These are phyloP conservation scores for Pichia sp. DNA, from an alignment of 1,139 yeast species.

Conservation along the genomic window DNA sequence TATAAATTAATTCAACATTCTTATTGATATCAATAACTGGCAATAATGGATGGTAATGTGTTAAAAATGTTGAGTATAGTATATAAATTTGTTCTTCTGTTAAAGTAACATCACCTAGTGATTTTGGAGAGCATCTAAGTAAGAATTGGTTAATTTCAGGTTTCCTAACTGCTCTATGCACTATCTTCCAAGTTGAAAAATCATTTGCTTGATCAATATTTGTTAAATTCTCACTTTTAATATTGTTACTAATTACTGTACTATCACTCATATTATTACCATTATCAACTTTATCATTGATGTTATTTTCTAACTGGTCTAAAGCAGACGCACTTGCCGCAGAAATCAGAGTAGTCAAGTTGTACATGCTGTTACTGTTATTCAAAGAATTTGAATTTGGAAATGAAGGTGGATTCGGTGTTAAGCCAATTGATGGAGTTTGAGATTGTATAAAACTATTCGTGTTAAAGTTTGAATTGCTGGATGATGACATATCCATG, in stretches of 20 bases:
- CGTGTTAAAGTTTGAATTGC: background rate
- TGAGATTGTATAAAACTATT: background rate
- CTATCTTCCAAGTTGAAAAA: constrained; percentile 4
- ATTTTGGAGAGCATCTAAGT: constrained; percentile 51
- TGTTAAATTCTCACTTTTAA: constrained; percentile 9
- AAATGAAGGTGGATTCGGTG: background rate
- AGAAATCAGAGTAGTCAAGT: constrained; percentile 11
- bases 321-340: constrained; percentile 11
- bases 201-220: background rate
- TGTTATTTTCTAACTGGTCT: background rate
- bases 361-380: constrained; percentile 1
- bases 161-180: constrained; percentile 18
- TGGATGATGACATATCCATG: background rate
- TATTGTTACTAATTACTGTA: background rate
- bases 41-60: constrained; percentile 70
- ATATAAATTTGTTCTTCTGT: constrained; percentile 53
- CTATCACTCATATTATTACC: background rate
- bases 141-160: constrained; percentile 11
- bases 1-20: constrained; percentile 77
- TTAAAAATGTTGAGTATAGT: constrained; percentile 66
- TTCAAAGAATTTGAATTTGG: background rate
- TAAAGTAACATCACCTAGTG: constrained; percentile 60
- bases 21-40: constrained; percentile 78
- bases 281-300: background rate
- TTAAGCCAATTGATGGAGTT: background rate